Base-by-base conservation (phyloP, 169 alveolate species). In the Cryptosporidium sp. region DNA sequence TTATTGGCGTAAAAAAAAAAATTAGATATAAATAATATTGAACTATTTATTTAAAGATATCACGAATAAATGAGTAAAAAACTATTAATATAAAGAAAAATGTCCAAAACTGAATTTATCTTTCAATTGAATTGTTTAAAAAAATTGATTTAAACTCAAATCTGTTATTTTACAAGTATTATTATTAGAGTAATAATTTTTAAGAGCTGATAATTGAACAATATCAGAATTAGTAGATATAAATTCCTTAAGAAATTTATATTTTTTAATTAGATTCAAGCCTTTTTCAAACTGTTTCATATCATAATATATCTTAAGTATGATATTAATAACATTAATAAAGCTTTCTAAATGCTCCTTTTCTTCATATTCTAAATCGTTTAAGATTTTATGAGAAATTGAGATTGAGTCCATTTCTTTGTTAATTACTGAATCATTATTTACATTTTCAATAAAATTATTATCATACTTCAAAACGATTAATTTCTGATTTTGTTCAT, bases 251-350 rank as follows among this genome's bases (percentile, higher is more conserved):
- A 70, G 16, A 26, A 70, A 48, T 45, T 70, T 48, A 10, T 70
- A 70, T 16, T 70, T 70, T 45, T 29, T 18, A 70, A 44, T 39
- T 14, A 44, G 12, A 45, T 70, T 26, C 21, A 23, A 44, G 10
- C 68, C 51, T 48, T 70, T 70, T 26, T 70, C 85, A 70, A 37
- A 70, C 3, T 70, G 31, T 3, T 51, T 29, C n/a, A 70, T 45
- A 26, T 70, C 62, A 70, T 7, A 45, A 45, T 39, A 45, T 26
- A 51, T 45, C 58, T 51, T 58, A 23, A 44, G 85, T 21, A 52
- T 42, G 10, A 70, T n/a, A 45, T 42, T 70, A 3, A 70, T 42
- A 2, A 21, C 42, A 52, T 51, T 26, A 5, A 44, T 26, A 6
- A 70, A 26, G 23, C 16, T 70, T 3, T 51, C 48, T 14, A 70